Conservation (phyloP, 1,284 basidiomycete species). For the Takashimella tepidaria region DNA sequence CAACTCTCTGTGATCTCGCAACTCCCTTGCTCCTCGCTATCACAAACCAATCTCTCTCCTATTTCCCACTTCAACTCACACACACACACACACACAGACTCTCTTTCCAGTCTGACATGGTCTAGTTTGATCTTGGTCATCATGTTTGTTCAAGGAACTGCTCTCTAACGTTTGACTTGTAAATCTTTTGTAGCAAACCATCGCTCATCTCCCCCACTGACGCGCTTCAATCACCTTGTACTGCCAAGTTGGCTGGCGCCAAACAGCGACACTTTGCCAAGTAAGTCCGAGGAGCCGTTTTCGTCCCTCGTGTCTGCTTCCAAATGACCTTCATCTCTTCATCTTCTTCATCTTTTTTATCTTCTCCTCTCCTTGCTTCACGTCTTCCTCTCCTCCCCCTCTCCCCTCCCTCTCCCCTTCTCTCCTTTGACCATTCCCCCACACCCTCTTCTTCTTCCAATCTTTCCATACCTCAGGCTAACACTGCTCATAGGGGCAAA, state of each 20-base stretch:
- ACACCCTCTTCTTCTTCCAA: no score
- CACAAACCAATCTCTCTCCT: neutral
- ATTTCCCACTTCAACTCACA: neutral
- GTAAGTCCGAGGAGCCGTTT: no score
- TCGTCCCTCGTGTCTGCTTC: neutral
- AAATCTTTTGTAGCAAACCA: slow-evolving; percentile 59
- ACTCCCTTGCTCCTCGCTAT: no score
- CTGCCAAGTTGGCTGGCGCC: slow-evolving; percentile 77
- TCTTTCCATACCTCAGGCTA: no score
- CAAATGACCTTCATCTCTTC: neutral
- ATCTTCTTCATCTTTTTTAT: no score
- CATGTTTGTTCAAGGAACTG: neutral
- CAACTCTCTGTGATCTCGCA: neutral
- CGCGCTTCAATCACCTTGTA: slow-evolving; percentile 83
- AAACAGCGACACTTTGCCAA: slow-evolving; percentile 88
- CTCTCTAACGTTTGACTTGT: neutral
- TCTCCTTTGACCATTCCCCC: neutral
- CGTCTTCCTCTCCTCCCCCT: no score
- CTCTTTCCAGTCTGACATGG: neutral
- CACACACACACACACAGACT: no score
- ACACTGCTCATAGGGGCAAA: no score
- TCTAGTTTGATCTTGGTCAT: neutral
- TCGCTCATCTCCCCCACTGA: slow-evolving; percentile 84
- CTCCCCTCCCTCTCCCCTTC: neutral
- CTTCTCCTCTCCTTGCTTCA: no score